Percentiles rank a stretch among this genome's conserved stretches.
Conservation (phyloP, 495 filamentous ascomycete genomes). For the Daldinia bambusicola region DNA sequence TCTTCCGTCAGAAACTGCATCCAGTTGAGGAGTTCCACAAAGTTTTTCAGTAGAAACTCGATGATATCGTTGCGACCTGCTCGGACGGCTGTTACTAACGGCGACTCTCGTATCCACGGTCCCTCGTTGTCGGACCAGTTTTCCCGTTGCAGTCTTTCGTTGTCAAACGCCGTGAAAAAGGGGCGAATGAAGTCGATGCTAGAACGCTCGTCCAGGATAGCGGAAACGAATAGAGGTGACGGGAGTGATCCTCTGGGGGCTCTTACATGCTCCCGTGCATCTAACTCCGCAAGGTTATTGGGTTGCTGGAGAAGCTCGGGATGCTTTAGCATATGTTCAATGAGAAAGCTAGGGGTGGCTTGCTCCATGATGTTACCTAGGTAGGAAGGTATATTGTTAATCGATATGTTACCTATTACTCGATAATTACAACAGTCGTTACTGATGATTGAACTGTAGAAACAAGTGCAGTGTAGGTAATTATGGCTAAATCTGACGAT, state of each 20-base stretch:
- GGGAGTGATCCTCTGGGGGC: not conserved
- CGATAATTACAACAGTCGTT: no score
- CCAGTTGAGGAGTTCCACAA: not conserved
- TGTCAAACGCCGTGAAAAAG: not conserved
- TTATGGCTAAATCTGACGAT: no score
- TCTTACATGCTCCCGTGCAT: not conserved
- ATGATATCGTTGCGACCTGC: constrained; percentile 6
- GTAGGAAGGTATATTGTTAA: no score
- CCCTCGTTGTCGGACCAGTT: not conserved
- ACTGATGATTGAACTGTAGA: no score
- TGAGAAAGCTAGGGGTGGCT: no score
- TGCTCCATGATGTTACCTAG: no score
- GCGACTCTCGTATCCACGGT: not conserved
- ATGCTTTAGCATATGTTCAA: not conserved
- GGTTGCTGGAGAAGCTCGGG: not conserved
- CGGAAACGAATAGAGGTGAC: not conserved
- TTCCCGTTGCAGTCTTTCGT: no score
- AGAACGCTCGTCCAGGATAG: not conserved
- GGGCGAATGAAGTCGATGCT: not conserved
- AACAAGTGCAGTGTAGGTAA: no score
- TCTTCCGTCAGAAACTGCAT: not conserved
- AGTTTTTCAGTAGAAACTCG: not conserved
- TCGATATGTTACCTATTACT: no score
- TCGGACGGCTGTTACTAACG: constrained; percentile 7
- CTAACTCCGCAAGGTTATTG: not conserved